Percentiles rank a stretch among this genome's conserved stretches.
phyloP scores from a whole-genome alignment of 75 land plant genomes.

The Gnetum montanum region DNA sequence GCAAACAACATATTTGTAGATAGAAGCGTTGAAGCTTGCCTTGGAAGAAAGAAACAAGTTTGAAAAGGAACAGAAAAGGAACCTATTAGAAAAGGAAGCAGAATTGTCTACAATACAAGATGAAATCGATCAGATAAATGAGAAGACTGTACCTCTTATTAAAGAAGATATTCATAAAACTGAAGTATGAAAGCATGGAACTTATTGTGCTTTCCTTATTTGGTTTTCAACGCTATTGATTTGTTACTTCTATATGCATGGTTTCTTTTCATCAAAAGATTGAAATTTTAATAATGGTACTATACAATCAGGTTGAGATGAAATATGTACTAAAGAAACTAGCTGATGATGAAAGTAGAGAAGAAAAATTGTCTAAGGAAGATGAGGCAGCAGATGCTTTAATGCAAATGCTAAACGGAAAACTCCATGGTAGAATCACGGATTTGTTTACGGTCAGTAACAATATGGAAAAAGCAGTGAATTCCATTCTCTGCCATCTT shows the following conservation, averaged over 20 bases:
- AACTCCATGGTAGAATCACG: constrained; percentile 5
- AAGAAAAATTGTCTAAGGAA: not conserved
- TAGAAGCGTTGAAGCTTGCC: not conserved
- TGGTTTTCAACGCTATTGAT: too few relatives aligned
- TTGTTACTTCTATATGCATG: too few relatives aligned
- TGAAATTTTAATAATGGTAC: too few relatives aligned
- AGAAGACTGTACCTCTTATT: constrained; percentile 3
- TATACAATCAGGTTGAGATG: constrained; percentile 4
- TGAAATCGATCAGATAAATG: constrained; percentile 1
- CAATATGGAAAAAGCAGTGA: constrained; percentile 1
- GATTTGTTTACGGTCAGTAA: constrained; percentile 4
- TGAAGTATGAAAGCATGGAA: constrained; percentile 1
- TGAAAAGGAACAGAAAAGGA: constrained; percentile 4
- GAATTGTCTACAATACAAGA: not conserved
- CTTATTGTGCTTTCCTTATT: too few relatives aligned
- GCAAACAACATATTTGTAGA: too few relatives aligned
- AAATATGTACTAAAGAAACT: constrained; percentile 2
- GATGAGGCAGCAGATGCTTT: constrained; percentile 8
- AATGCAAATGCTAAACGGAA: constrained; percentile 4
- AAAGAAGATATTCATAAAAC: constrained; percentile 4
- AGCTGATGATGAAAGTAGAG: not conserved
- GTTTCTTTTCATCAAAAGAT: too few relatives aligned
- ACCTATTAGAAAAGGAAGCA: not conserved
- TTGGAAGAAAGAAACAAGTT: not conserved
- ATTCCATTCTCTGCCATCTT: constrained; percentile 11